These are phyloP conservation scores for Podila clonocystis DNA, from an alignment of 192 early-diverging fungal genomes.

Conservation along the genomic window DNA sequence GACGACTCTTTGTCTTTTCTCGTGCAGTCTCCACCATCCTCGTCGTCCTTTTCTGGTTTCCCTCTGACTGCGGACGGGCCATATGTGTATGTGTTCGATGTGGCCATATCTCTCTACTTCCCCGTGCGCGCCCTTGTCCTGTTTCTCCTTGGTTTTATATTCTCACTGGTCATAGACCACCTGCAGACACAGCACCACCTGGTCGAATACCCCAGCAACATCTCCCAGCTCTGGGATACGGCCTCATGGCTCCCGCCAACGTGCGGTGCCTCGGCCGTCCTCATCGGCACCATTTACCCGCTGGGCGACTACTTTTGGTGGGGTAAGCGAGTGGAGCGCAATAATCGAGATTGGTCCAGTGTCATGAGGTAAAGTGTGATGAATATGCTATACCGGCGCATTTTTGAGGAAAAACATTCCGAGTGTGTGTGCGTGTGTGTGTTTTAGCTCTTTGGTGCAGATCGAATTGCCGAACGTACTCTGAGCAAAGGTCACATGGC, in stretches of 20 bases:
- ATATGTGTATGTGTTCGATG: constrained; percentile 24
- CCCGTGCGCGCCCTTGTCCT: constrained; percentile 63
- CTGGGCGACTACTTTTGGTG: constrained; percentile 60
- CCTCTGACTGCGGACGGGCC: constrained; percentile 15
- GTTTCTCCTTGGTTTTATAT: constrained; percentile 67
- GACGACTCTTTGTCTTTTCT: neutral
- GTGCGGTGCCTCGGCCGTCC: constrained; percentile 64
- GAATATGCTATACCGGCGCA: too few species aligned
- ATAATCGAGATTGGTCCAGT: constrained; percentile 64
- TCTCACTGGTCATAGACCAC: constrained; percentile 70
- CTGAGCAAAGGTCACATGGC: too few species aligned
- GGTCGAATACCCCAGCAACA: constrained; percentile 57
- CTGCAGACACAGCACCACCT: constrained; percentile 69
- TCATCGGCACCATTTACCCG: constrained; percentile 68
- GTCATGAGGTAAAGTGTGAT: constrained; percentile 57
- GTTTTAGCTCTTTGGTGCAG: too few species aligned
- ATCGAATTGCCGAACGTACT: too few species aligned
- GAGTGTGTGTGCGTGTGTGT: too few species aligned
- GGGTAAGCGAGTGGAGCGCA: constrained; percentile 53
- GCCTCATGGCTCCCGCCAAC: constrained; percentile 71
- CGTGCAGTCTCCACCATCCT: neutral
- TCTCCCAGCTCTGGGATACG: constrained; percentile 57
- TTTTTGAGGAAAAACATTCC: too few species aligned
- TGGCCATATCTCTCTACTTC: constrained; percentile 37
- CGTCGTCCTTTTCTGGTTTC: neutral